These are phyloP conservation scores for Dissophora globulifera DNA, from an alignment of 192 early-diverging fungal species.

Conservation along the genomic window DNA sequence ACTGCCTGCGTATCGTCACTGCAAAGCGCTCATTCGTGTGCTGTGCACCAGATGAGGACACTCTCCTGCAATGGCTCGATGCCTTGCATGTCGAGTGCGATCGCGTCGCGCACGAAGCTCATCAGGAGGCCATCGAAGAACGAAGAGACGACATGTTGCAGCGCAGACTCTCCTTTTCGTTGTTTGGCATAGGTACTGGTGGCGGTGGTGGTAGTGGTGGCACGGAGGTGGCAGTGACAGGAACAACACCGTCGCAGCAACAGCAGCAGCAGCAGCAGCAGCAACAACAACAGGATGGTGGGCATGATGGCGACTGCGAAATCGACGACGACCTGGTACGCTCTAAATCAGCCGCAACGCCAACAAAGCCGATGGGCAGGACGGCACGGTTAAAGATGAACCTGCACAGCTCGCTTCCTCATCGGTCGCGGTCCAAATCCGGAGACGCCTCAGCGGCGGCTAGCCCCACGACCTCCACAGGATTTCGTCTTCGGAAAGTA, in stretches of 20 bases:
- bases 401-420: conserved; percentile 11
- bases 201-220: too few species aligned
- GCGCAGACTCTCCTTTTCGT: not conserved
- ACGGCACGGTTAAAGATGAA: conserved; percentile 14
- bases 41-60: conserved; percentile 58
- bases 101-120: conserved; percentile 42
- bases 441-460: too few species aligned
- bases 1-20: conserved; percentile 66
- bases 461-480: too few species aligned
- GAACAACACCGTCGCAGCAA: too few species aligned
- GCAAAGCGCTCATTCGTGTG: conserved; percentile 64
- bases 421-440: conserved; percentile 8
- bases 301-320: not conserved
- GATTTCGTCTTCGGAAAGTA: conserved; percentile 14
- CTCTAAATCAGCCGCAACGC: not conserved
- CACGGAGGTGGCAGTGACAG: too few species aligned
- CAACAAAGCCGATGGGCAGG: conserved; percentile 15
- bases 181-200: too few species aligned
- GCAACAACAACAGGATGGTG: not conserved
- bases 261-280: not conserved
- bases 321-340: conserved; percentile 3
- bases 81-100: conserved; percentile 57
- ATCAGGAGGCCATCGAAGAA: conserved; percentile 11
- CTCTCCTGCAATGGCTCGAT: conserved; percentile 62
- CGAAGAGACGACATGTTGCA: not conserved